Base-by-base conservation (phyloP, 2,329 filamentous ascomycete species). In the Penicillium vulpinum region DNA sequence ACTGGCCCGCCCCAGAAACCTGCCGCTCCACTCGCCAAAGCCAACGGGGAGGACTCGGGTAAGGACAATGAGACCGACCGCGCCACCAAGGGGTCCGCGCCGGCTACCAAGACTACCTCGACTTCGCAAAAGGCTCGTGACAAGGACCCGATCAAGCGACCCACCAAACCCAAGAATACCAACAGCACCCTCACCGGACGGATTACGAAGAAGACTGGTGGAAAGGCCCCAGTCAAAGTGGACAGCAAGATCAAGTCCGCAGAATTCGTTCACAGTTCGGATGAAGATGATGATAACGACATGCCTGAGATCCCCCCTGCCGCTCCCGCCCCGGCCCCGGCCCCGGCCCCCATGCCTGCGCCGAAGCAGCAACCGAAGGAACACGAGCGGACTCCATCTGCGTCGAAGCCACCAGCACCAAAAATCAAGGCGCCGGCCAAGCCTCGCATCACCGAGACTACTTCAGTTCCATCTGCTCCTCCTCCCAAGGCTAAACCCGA, bases 201-300 rank as follows among this genome's bases (percentile, higher is more conserved):
- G 33, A 68, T 76, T 28, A 76, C 73, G 22, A 78, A 79, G 64
- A 82, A 81, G 68, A 73, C 78, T 16, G 78, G 72, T 49, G 69
- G 70, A 51, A 73, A 73, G 57, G 55, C 73, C 2, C 61, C 67
- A 21, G 59, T 71, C n/a, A 77, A 77, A 58, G 60, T 68, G 28
- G 77, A 77, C 46, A 68, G 67, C 46, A 78, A 81, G 63, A 77
- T 80, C 71, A 83, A 83, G 66, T 84, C 81, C 9, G 77, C 78
- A 1, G 81, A 83, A 66, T 77, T 78, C 51, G 79, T 84, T 22
- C 75, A 81, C 53, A 80, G 81, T 62, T 83, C 82, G 1, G 78
- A 81, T 48, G 77, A 78, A 45, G 78, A 81, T 44, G 73, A 75
- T 41, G 76, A 77, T 45, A 38, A 24, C 33, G 40, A 51, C 11